Evolutionary conservation across 371 early-diverging fungal species (phyloP), one percentile per base, ranked within the genome.

Genomic region (Modicella reniformis): DNA sequence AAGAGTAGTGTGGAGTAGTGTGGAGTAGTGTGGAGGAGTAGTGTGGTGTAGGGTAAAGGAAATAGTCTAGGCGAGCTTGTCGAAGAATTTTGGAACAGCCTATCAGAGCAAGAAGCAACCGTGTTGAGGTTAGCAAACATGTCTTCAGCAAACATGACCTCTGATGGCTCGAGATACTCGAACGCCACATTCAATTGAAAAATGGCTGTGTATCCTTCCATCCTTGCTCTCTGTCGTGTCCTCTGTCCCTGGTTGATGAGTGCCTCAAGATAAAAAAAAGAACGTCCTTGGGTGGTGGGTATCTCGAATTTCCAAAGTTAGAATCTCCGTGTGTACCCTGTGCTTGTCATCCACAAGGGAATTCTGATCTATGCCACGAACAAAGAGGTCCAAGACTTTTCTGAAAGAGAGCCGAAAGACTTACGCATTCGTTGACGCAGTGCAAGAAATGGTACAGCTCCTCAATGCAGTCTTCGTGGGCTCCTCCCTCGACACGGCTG

Each of bases 391-490:
- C 62, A 10, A 32, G 17, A 17, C 21, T 32, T 34, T 34, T 25
- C 26, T 17, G 23, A 15, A 23, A 59, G 19, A 40, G 13, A 4
- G 6, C 12, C 8, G 50, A 13, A 44, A 12, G 19, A 81, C 79
- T 81, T 81, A 81, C 82, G 50, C 84, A 83, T 29, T 82, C 75
- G 56, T 83, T 74, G 65, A 83, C 82, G 62, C 84, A 84, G 76
- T 82, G 82, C 68, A 75, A 67, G 64, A 83, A 74, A 60, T 82
- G 82, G 67, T 75, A 74, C n/a, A 82, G 33, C 71, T 82, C 82
- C 73, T 82, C 81, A 37, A 60, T 74, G 72, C 80, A 82, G 80
- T 62, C 69, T 65, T 81, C 81, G 41, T 74, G 63, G 15, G 81
- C 72, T 15, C 76, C 81, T 1, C 80, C 74, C 60, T 69, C 74